Base-by-base conservation (phyloP, 1,284 basidiomycete genomes). In the Moniliophthora roreri region DNA sequence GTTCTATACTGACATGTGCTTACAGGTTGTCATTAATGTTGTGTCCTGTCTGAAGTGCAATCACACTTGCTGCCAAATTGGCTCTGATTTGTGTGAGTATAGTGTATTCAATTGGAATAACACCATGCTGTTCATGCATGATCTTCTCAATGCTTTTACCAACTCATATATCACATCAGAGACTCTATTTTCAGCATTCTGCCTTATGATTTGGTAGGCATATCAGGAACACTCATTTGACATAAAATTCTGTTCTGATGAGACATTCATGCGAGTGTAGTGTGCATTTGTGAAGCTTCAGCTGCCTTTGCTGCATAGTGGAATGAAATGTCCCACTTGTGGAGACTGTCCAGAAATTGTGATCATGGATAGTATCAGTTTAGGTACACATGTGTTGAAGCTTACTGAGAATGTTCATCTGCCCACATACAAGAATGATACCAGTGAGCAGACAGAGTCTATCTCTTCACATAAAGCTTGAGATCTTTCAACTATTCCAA, bases 21-120 rank as follows among this genome's bases (percentile, higher is more conserved):
- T 32, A 6, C 28, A 32, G 28, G 28, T 11, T 6, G 6, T 11
- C 28, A 11, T 32, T 6, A 6, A 32, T 6, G 28, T 32, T 11
- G 11, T 32, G 11, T 6, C 28, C 6, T 32, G 28, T 32, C 28
- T 11, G 11, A 11, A 32, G 7, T 32, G 28, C 11, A 32, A 32
- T 6, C 28, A 32, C 11, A 11, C 28, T 47, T 38, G 44, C 18
- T 50, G 54, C 1, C 51, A 57, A 37, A 60, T 66, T 16, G 63
- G 64, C 0, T 63, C 66, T 1, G 67, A 69, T 47, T 53, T 57
- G 9, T 37, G 53, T 7, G 48, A 62, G 5, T 34, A 55, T 2
- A 62, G 64, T 1, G 23, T 68, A 1, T 67, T 69, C 54, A 69
- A 69, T 51, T 60, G 55, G 20, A 69, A 69, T 45, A 69, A 69